Evolutionary conservation across 1,139 yeast genomes (phyloP).

Genomic region (Geotrichum bryndzae): DNA sequence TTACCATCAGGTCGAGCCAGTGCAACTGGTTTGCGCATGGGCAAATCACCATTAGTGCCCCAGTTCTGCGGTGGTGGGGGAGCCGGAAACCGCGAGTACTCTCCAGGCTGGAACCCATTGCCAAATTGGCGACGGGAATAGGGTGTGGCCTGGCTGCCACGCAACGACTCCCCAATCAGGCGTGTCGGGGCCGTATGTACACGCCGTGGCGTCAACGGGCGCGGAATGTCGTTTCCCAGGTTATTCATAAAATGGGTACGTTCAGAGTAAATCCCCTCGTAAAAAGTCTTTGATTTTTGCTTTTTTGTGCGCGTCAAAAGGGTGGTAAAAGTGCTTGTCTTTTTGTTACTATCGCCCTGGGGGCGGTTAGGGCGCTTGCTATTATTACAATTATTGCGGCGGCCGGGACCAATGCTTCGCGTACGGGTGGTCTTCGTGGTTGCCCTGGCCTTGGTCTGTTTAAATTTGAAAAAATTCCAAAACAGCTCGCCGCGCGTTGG

Average conservation of each 20-base stretch:
- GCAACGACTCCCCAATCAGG: background rate
- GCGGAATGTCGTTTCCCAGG: slow-evolving; percentile 6
- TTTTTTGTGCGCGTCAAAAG: background rate
- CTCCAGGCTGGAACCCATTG: background rate
- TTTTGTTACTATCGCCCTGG: background rate
- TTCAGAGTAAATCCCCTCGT: slow-evolving; percentile 14
- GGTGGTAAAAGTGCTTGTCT: background rate
- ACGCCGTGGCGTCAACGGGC: slow-evolving; percentile 11
- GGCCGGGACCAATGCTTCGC: background rate
- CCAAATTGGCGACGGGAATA: background rate
- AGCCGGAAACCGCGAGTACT: background rate
- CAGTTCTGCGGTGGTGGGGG: background rate
- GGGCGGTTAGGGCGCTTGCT: background rate
- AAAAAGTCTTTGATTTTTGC: background rate
- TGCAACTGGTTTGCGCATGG: background rate
- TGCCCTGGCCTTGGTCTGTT: background rate
- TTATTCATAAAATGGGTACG: slow-evolving; percentile 3
- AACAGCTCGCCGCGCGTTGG: background rate
- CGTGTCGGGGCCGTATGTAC: slow-evolving; percentile 10
- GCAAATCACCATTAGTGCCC: background rate
- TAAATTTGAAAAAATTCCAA: background rate
- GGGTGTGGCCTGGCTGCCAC: background rate
- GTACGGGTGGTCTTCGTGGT: background rate
- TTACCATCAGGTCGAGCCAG: background rate
- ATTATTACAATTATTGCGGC: background rate